These are phyloP conservation scores for Melanomma pulvis-pyrius DNA, from an alignment of 495 filamentous ascomycete genomes.

Conservation along the genomic window DNA sequence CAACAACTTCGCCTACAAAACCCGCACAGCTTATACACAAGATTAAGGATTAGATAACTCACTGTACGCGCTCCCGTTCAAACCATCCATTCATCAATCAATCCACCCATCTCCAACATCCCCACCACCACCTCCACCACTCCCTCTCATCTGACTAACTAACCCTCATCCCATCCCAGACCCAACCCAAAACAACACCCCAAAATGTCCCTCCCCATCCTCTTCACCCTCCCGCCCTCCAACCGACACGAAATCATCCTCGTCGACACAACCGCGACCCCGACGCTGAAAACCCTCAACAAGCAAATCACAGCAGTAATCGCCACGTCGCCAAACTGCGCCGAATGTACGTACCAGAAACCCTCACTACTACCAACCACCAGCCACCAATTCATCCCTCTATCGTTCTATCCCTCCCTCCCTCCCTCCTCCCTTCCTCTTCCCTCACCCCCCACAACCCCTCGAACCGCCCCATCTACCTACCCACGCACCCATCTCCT, in stretches of 20 bases:
- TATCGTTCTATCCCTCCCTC: not conserved
- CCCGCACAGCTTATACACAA: no score
- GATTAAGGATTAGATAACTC: no score
- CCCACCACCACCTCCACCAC: not conserved
- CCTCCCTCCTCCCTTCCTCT: not conserved
- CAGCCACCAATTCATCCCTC: not conserved
- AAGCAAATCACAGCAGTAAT: constrained; percentile 25
- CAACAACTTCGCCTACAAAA: no score
- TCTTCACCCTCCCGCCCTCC: constrained; percentile 31
- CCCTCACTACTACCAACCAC: not conserved
- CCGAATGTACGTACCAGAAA: constrained; percentile 25
- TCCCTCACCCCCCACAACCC: not conserved
- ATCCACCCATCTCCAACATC: not conserved
- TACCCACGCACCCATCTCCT: no score
- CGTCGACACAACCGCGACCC: constrained; percentile 18
- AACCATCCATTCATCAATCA: not conserved
- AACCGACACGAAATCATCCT: constrained; percentile 33
- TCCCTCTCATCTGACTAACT: not conserved
- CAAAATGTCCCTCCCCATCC: constrained; percentile 24
- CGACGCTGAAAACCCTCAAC: constrained; percentile 27
- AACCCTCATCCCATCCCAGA: not conserved
- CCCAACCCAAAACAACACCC: not conserved
- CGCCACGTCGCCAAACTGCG: constrained; percentile 19
- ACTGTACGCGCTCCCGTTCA: not conserved
- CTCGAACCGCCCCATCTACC: not conserved